These are phyloP conservation scores for Eucommia ulmoides DNA, from an alignment of 257 asterid genomes.

Conservation along the genomic window DNA sequence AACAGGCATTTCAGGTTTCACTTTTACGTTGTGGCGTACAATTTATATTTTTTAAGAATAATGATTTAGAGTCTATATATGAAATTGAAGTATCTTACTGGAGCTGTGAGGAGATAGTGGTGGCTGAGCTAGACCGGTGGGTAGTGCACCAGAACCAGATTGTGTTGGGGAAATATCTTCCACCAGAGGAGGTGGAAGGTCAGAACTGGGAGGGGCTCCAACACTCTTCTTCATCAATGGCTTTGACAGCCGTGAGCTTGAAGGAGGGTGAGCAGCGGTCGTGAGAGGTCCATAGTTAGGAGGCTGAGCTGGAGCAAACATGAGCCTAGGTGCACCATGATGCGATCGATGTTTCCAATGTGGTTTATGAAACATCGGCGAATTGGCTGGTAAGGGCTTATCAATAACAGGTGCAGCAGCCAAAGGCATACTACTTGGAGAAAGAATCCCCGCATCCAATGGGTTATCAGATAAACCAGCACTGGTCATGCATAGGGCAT, in stretches of 20 bases:
- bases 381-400: background rate
- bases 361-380: too few species aligned
- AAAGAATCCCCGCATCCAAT: constrained; percentile 12
- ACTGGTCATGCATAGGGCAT: background rate
- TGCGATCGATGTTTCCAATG: background rate
- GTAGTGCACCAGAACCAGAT: background rate
- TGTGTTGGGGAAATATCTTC: background rate
- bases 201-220: background rate
- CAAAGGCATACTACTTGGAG: constrained; percentile 23
- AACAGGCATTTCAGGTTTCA: too few species aligned
- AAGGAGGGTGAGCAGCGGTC: background rate
- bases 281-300: background rate
- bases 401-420: constrained; percentile 14
- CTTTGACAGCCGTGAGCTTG: background rate
- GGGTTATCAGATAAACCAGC: background rate
- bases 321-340: background rate
- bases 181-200: background rate
- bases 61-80: background rate
- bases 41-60: too few species aligned
- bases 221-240: background rate
- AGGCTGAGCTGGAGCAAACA: background rate
- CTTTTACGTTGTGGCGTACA: too few species aligned
- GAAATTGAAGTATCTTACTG: background rate
- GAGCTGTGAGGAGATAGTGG: background rate
- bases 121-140: background rate